Evolutionary conservation across 1,284 basidiomycete genomes (phyloP).

Genomic region (Heliocybe sulcata): DNA sequence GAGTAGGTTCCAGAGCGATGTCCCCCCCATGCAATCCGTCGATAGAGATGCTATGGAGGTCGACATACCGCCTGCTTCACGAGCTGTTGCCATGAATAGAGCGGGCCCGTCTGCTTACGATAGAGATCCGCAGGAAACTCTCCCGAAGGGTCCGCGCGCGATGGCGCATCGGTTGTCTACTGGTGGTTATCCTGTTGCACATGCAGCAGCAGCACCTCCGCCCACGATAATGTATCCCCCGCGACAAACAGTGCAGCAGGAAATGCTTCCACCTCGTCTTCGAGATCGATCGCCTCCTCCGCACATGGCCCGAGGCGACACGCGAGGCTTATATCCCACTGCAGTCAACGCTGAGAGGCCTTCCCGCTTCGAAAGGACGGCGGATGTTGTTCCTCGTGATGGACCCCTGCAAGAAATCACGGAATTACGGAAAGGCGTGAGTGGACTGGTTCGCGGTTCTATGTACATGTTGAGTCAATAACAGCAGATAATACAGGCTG

Average conservation of each 20-base stretch:
- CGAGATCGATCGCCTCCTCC: neutral
- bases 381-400: neutral
- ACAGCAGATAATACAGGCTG: neutral
- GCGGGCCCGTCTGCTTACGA: conserved; percentile 16
- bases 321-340: neutral
- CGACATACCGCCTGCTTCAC: conserved; percentile 11
- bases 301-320: neutral
- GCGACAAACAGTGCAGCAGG: neutral
- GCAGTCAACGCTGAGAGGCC: neutral
- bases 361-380: neutral
- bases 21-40: conserved; percentile 1
- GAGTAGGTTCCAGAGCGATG: conserved; percentile 12
- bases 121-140: conserved; percentile 12
- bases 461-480: neutral
- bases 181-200: neutral
- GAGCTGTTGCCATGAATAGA: conserved; percentile 2
- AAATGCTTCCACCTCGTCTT: neutral
- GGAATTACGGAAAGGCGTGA: neutral
- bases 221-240: neutral
- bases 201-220: neutral
- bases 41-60: conserved; percentile 20
- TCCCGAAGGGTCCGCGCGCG: conserved; percentile 30
- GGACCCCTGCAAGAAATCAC: neutral
- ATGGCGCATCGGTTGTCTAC: conserved; percentile 18
- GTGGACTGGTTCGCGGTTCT: neutral